Conservation (phyloP, 495 filamentous ascomycete genomes). For the Talaromyces stipitatus region DNA sequence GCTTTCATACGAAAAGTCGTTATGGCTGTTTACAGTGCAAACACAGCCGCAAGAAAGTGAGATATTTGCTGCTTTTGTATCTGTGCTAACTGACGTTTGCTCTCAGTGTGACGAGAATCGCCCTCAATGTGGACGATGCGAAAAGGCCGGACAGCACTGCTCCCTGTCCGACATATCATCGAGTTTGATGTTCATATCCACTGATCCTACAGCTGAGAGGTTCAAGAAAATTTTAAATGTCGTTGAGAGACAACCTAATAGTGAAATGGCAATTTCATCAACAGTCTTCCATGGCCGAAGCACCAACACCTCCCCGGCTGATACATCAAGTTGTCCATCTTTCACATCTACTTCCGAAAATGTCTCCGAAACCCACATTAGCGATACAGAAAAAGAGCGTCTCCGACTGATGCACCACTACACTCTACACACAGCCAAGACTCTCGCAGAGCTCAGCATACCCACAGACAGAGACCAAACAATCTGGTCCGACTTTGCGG, state of each 20-base stretch:
- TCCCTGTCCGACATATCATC: background rate
- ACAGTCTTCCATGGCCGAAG: background rate
- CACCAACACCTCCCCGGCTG: background rate
- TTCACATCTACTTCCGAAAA: background rate
- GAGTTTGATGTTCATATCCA: conserved; percentile 1
- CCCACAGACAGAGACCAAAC: background rate
- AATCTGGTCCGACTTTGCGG: conserved; percentile 36
- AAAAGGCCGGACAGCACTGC: background rate
- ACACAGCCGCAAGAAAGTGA: conserved; percentile 14
- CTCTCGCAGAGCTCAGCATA: background rate
- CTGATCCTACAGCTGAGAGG: background rate
- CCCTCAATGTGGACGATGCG: conserved; percentile 3
- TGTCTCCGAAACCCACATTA: background rate
- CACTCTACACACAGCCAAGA: conserved; percentile 1
- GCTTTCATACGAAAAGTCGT: conserved; percentile 27
- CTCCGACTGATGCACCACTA: background rate
- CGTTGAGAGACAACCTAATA: background rate
- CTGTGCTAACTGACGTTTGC: background rate
- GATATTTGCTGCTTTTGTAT: background rate
- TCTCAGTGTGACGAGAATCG: conserved; percentile 3
- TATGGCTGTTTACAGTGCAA: conserved; percentile 29
- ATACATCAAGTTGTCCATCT: background rate
- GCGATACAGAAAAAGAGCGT: background rate
- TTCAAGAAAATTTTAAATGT: background rate
- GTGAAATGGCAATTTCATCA: background rate